Conservation (phyloP, 441 rosid genomes). For the Syzygium syzygioides region DNA sequence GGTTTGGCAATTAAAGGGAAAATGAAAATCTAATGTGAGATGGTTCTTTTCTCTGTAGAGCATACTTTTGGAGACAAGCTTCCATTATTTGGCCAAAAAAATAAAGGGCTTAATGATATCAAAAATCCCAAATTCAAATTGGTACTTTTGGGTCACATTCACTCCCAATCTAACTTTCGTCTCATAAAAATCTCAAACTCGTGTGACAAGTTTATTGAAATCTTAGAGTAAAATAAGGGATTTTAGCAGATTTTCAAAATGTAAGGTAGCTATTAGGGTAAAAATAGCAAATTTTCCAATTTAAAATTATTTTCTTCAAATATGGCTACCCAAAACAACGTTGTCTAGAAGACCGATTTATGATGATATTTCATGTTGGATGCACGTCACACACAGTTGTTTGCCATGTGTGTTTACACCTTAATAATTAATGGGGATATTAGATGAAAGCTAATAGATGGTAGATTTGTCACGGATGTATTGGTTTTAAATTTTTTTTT, state of each 20-base stretch:
- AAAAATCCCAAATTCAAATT: too few relatives aligned
- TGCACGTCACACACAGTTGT: background rate
- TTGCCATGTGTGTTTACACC: background rate
- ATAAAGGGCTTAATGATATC: too few relatives aligned
- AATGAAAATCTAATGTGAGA: background rate
- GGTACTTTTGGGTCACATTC: too few relatives aligned
- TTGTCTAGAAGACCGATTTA: background rate
- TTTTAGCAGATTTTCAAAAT: background rate
- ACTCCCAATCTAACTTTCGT: too few relatives aligned
- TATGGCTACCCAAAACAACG: background rate
- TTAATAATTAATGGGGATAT: background rate
- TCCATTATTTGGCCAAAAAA: background rate
- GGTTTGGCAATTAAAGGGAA: background rate
- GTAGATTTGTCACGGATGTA: background rate
- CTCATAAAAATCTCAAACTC: background rate
- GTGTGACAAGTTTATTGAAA: background rate
- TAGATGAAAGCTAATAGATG: background rate
- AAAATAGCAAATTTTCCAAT: background rate
- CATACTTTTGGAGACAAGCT: background rate
- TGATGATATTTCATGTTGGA: background rate
- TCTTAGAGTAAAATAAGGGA: background rate
- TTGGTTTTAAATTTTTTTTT: background rate
- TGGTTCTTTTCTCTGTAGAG: background rate
- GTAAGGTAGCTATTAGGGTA: background rate
- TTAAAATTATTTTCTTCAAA: background rate